phyloP scores from a whole-genome alignment of 2,329 filamentous ascomycete genomes.

The Huntiella moniliformis region DNA sequence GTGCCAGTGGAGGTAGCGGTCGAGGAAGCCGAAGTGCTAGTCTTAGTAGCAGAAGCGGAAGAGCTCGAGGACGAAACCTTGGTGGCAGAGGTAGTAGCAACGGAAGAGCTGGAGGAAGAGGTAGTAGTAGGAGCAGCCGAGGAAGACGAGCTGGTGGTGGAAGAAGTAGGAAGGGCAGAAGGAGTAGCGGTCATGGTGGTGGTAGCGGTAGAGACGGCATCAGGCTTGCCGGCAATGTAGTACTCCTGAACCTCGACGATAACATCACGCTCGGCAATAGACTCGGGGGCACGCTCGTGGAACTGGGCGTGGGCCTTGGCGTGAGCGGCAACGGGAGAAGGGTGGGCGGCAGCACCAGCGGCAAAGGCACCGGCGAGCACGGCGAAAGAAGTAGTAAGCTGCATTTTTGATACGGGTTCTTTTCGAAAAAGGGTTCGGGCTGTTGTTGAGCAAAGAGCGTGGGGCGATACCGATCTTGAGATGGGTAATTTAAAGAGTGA shows the following conservation, averaged over 20 bases:
- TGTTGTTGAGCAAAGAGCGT: slow-evolving; percentile 1
- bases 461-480: background rate
- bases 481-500: too few species aligned
- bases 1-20: background rate
- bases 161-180: slow-evolving; percentile 10
- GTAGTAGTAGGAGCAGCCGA: slow-evolving; percentile 1
- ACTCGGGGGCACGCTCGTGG: slow-evolving; percentile 16
- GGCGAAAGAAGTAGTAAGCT: slow-evolving; percentile 21
- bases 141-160: slow-evolving; percentile 11
- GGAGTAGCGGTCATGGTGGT: slow-evolving; percentile 13
- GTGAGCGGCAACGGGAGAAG: slow-evolving; percentile 21
- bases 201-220: slow-evolving; percentile 13
- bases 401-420: slow-evolving; percentile 19
- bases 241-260: slow-evolving; percentile 15
- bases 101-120: background rate
- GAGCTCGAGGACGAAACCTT: slow-evolving; percentile 14
- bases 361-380: slow-evolving; percentile 22
- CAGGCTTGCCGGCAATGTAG: slow-evolving; percentile 20
- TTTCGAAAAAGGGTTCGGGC: background rate
- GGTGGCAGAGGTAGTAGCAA: background rate
- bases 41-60: slow-evolving; percentile 17
- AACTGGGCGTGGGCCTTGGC: slow-evolving; percentile 20
- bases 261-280: slow-evolving; percentile 4
- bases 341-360: slow-evolving; percentile 22
- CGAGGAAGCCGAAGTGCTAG: slow-evolving; percentile 11